Conservation (phyloP, 139 green algal genomes). For the Closterium sp. region DNA sequence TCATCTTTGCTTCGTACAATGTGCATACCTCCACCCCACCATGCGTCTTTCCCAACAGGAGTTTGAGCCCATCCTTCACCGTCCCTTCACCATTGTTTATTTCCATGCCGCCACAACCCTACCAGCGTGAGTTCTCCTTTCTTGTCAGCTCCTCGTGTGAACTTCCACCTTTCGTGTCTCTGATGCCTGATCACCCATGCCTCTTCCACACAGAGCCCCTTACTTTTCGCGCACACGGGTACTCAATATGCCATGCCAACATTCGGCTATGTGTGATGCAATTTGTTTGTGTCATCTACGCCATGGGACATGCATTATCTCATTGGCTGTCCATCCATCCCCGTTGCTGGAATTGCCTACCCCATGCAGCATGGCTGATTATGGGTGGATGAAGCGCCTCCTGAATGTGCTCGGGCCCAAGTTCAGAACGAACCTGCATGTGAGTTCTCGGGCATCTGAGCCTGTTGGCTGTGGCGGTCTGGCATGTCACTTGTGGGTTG, state of each 20-base stretch:
- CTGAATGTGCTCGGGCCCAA: constrained; percentile 42
- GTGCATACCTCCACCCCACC: not conserved
- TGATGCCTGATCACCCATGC: too few species aligned
- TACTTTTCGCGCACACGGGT: too few species aligned
- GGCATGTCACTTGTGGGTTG: not conserved
- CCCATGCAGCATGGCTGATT: constrained; percentile 14
- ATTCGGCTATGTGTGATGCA: too few species aligned
- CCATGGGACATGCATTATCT: too few species aligned
- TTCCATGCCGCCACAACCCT: constrained; percentile 41
- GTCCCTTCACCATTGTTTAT: constrained; percentile 42
- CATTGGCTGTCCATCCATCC: too few species aligned
- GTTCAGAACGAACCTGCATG: constrained; percentile 36
- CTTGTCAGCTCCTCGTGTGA: not conserved
- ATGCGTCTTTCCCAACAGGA: constrained; percentile 20
- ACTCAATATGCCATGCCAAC: not conserved
- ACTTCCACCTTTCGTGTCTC: too few species aligned
- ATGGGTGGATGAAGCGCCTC: constrained; percentile 42
- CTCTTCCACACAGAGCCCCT: too few species aligned
- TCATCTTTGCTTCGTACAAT: too few species aligned
- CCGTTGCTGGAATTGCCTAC: constrained; percentile 3
- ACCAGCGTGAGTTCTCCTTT: constrained; percentile 17
- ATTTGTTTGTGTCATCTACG: too few species aligned
- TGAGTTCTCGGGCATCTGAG: not conserved
- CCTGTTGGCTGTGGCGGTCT: not conserved
- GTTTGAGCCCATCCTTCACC: constrained; percentile 39